Percentiles rank a stretch among this genome's conserved stretches.
Evolutionary conservation across 805 yeast genomes (phyloP).

Genomic region (Candida tibetensis): DNA sequence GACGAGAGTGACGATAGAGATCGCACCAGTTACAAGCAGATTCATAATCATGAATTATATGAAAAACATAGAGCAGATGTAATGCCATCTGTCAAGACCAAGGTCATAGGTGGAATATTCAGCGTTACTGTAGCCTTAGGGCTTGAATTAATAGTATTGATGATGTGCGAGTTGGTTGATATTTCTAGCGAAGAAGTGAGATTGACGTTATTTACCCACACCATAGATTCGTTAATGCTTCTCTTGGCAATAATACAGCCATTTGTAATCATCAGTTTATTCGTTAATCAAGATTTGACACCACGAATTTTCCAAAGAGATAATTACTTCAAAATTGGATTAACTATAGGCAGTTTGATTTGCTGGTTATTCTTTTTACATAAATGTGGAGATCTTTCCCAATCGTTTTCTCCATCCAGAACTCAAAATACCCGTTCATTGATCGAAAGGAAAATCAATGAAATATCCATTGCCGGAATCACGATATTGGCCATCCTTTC

Average conservation of each 20-base stretch:
- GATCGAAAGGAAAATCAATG: constrained; percentile 44
- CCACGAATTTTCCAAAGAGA: constrained; percentile 13
- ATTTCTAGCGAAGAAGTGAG: constrained; percentile 21
- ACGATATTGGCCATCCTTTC: constrained; percentile 49
- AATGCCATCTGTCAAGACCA: too few relatives aligned
- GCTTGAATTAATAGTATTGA: constrained; percentile 28
- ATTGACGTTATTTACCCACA: constrained; percentile 35
- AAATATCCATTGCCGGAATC: constrained; percentile 48
- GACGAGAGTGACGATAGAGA: constrained; percentile 16
- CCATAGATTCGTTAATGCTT: constrained; percentile 37
- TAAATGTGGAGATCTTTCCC: constrained; percentile 33
- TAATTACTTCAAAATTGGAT: neutral
- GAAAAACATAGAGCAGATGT: too few relatives aligned
- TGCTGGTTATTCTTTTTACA: constrained; percentile 35
- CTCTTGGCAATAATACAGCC: constrained; percentile 45
- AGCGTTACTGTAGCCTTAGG: constrained; percentile 30
- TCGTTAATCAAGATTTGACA: constrained; percentile 25
- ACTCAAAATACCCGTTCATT: constrained; percentile 20
- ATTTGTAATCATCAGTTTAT: constrained; percentile 31
- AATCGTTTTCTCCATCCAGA: constrained; percentile 18
- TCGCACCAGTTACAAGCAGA: neutral
- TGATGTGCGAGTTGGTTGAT: constrained; percentile 36
- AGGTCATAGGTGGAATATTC: constrained; percentile 25
- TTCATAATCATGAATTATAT: too few relatives aligned
- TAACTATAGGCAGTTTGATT: constrained; percentile 12